Base-by-base conservation (phyloP, 148 eudicot genomes). In the Spergularia bocconei region DNA sequence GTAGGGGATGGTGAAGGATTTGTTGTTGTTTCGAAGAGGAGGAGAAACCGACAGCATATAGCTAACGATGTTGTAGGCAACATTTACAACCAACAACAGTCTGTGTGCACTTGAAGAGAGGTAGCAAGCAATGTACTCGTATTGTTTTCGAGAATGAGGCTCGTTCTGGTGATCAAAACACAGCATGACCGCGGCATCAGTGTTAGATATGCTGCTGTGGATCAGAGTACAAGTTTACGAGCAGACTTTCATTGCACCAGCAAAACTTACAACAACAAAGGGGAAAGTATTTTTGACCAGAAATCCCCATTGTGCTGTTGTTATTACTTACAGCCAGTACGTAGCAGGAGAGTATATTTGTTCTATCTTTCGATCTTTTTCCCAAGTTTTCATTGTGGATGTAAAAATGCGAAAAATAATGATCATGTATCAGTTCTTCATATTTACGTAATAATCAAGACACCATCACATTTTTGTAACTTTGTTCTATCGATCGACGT, bases 1-100 rank as follows among this genome's bases (percentile, higher is more conserved):
- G 73, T 71, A 12, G 86, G 87, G 13, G 96, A 91, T 61, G 87
- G 92, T 16, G 98, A 96, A 81, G 99, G 98, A 7, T 96, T 96
- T 81, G 93, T 92, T 41, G 82, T 89, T 29, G 99, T 96, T 54
- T 85, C 93, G 1, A 96, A 87, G 75, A 74, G 99, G 72, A 92
- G 97, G 80, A 88, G 91, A 82, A 91, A 87, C 63, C 80, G 91
- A 52, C 98, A 88, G 83, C 93, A 88, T 20, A 79, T 89, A 23
- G 73, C 87, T 0, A 82, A 77, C 54, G 88, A 85, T 19, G 91
- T 86, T 38, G 36, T 29, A 3, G 87, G 65, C 7, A 91, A 88
- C 52, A 78, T 91, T 68, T 87, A 83, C 84, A 91, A 82, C 80
- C 91, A 86, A 57, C 99, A 88, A 65, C 90, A 78, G 57, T 52